Base-by-base conservation (phyloP, 331 rosid genomes). In the Ulmus americana region DNA sequence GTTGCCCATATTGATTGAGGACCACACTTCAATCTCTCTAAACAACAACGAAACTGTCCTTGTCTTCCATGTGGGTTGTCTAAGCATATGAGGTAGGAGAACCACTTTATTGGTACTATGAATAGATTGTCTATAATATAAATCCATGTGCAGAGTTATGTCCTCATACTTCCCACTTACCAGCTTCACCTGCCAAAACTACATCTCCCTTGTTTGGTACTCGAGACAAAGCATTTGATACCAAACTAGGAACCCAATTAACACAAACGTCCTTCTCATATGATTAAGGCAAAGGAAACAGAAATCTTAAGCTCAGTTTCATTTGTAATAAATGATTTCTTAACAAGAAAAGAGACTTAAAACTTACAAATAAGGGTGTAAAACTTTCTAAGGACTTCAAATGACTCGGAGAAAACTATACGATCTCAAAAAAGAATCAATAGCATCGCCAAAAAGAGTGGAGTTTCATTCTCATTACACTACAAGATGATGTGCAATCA, bases 11-110 rank as follows among this genome's bases (percentile, higher is more conserved):
- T 40, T 35, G 15, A 47, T 8, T 35, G 49, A 50, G 64, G 53
- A 11, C 8, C 3, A 8, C 43, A 49, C 13, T 38, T 14, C 40
- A n/a, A 54, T 47, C 69, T 60, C 12, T 61, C 45, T 8, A 6
- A 9, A n/a, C 2, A 43, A 66, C 20, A 64, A 51, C 2, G 35
- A 3, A 41, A 28, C 44, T 45, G 39, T 67, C 64, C 47, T 60
- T 63, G 75, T 49, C 62, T 64, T 43, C 75, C 75, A 39, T 57
- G 75, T 64, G 54, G 62, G 57, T 57, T 53, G 40, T 64, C 70
- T 54, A 15, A 46, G 48, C 50, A 11, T 13, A 64, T 46, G 9
- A 28, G 58, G 46, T 39, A 46, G 45, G 67, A 43, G 42, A 55
- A 59, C 64, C 8, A 6, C 47, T 40, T 28, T 28, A 8, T 10